phyloP scores from a whole-genome alignment of 1,284 basidiomycete genomes.

The Fistulina hepatica region DNA sequence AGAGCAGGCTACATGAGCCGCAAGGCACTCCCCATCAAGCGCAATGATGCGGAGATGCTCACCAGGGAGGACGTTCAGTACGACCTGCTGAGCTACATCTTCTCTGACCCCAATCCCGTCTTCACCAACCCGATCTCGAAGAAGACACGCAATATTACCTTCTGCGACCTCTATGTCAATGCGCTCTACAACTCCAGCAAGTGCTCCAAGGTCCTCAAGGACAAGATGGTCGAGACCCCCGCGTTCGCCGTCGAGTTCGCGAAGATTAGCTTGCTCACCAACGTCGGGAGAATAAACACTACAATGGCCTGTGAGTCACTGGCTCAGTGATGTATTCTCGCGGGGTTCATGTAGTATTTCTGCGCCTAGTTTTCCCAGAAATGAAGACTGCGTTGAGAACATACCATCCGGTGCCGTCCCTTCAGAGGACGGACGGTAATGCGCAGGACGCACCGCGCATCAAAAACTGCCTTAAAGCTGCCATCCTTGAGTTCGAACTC shows the following conservation, averaged over 20 bases:
- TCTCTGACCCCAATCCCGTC: constrained; percentile 54
- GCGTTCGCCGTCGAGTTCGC: constrained; percentile 75
- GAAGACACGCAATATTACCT: constrained; percentile 57
- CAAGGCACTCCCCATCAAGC: constrained; percentile 68
- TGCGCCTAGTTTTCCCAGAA: constrained; percentile 56
- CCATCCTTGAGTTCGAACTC: constrained; percentile 62
- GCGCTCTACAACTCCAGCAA: constrained; percentile 69
- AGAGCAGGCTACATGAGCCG: constrained; percentile 60
- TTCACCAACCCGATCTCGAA: constrained; percentile 56
- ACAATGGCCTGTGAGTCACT: constrained; percentile 76
- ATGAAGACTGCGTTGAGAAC: constrained; percentile 80
- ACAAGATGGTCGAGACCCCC: constrained; percentile 73
- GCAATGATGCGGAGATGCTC: constrained; percentile 65
- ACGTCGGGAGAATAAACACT: constrained; percentile 89
- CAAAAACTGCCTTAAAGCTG: constrained; percentile 67
- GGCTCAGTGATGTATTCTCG: constrained; percentile 29
- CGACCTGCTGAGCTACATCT: constrained; percentile 72
- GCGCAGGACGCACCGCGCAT: constrained; percentile 80
- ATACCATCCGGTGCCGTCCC: constrained; percentile 73
- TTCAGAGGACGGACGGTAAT: constrained; percentile 76
- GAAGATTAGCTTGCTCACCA: constrained; percentile 79
- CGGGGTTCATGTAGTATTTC: constrained; percentile 1
- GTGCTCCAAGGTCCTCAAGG: constrained; percentile 79
- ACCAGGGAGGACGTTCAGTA: constrained; percentile 78
- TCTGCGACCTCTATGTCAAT: constrained; percentile 78